Percentiles rank a stretch among this genome's conserved stretches.
These are phyloP conservation scores for Kwoniella mangroviensis DNA, from an alignment of 768 basidiomycete genomes.

Conservation along the genomic window DNA sequence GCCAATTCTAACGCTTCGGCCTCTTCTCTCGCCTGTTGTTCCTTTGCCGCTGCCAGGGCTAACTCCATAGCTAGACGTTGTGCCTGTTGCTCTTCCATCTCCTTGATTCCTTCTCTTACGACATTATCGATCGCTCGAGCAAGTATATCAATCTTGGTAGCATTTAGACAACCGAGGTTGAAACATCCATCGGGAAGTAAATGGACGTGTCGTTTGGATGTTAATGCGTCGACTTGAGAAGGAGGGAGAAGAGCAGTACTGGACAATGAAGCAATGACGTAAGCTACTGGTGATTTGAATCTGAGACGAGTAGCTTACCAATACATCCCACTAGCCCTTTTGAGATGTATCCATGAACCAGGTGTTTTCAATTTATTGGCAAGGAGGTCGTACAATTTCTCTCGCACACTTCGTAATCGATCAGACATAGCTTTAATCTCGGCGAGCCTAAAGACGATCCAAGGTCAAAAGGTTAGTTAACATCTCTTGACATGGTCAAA, in stretches of 20 bases:
- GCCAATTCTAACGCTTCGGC: conserved; percentile 35
- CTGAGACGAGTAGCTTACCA: conserved; percentile 64
- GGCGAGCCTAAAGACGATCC: conserved; percentile 62
- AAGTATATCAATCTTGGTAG: conserved; percentile 49
- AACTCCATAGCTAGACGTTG: conserved; percentile 45
- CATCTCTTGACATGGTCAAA: neutral
- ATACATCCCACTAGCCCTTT: conserved; percentile 97
- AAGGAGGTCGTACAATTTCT: conserved; percentile 76
- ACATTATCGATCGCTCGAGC: conserved; percentile 49
- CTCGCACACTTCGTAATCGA: conserved; percentile 90
- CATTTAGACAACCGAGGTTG: conserved; percentile 55
- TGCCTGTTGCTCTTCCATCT: conserved; percentile 41
- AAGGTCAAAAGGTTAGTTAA: no score
- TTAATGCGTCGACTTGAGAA: conserved; percentile 40
- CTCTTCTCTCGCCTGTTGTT: conserved; percentile 43
- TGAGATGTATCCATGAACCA: conserved; percentile 93
- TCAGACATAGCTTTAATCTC: conserved; percentile 97
- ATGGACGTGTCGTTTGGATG: conserved; percentile 48
- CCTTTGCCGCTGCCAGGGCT: conserved; percentile 42
- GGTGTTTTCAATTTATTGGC: conserved; percentile 83
- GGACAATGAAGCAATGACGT: neutral
- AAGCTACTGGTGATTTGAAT: neutral
- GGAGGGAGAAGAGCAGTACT: conserved; percentile 48
- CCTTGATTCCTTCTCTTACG: conserved; percentile 42
- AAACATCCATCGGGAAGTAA: conserved; percentile 54